A percentile compares a stretch with the other conserved stretches of the same genome.
phyloP scores from a whole-genome alignment of 495 filamentous ascomycete genomes.

The Pseudotulostoma volvatum region DNA sequence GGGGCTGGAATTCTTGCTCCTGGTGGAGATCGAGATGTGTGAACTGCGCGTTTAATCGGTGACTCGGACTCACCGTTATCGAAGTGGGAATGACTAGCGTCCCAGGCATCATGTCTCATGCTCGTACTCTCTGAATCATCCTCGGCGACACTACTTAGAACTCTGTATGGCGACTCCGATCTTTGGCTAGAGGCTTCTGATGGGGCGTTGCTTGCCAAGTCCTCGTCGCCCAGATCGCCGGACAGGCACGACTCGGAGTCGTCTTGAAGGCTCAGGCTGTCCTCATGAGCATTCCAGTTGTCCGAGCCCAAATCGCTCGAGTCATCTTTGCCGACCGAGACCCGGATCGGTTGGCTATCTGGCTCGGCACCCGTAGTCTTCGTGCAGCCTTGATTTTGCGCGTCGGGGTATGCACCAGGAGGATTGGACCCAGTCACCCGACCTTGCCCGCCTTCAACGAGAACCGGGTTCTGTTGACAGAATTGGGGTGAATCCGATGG shows the following conservation, averaged over 20 bases:
- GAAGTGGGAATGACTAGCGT: neutral
- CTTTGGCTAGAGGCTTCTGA: neutral
- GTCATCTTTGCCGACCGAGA: neutral
- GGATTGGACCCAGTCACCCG: neutral
- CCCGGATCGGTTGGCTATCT: neutral
- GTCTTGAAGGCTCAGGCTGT: too few species aligned
- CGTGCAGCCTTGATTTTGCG: neutral
- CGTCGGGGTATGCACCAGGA: neutral
- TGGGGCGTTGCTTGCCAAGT: neutral
- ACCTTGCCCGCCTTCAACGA: neutral
- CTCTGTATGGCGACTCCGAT: neutral
- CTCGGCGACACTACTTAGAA: neutral
- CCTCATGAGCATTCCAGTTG: neutral
- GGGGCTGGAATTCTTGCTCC: neutral
- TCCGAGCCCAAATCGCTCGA: neutral
- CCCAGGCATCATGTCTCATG: neutral
- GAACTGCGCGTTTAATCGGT: neutral
- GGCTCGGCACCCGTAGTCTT: neutral
- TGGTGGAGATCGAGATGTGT: neutral
- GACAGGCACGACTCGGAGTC: neutral
- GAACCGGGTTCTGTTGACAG: neutral
- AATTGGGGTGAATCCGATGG: neutral
- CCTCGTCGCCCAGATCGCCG: neutral
- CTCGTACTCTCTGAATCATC: neutral
- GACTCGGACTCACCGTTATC: neutral